Percentiles rank a stretch among this genome's conserved stretches.
Evolutionary conservation across 495 filamentous ascomycete genomes (phyloP).

Genomic region (Sporormia fimetaria): DNA sequence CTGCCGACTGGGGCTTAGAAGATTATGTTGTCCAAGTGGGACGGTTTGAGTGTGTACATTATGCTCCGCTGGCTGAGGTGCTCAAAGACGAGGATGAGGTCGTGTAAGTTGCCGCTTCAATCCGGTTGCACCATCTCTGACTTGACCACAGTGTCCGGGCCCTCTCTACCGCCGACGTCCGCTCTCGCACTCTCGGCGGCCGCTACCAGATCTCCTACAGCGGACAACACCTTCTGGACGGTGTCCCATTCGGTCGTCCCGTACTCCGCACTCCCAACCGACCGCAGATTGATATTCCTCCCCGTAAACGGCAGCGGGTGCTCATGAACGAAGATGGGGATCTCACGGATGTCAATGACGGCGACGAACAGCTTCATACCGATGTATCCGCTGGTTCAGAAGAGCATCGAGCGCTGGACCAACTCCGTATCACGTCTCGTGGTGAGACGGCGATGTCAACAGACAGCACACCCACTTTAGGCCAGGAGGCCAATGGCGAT

Average conservation of each 20-base stretch:
- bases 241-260: constrained; percentile 74
- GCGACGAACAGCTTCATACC: too few species aligned
- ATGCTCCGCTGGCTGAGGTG: constrained; percentile 54
- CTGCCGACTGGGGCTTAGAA: constrained; percentile 74
- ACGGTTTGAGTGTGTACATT: constrained; percentile 86
- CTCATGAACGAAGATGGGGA: constrained; percentile 37
- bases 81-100: constrained; percentile 79
- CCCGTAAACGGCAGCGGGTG: constrained; percentile 58
- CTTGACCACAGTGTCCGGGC: constrained; percentile 58
- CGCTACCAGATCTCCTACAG: constrained; percentile 70
- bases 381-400: too few species aligned
- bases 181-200: constrained; percentile 62
- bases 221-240: constrained; percentile 79
- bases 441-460: background rate
- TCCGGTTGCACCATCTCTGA: background rate
- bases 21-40: constrained; percentile 81
- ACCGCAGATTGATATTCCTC: constrained; percentile 62
- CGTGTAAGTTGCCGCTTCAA: constrained; percentile 43
- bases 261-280: constrained; percentile 50
- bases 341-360: background rate
- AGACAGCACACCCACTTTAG: too few species aligned
- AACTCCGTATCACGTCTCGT: constrained; percentile 6
- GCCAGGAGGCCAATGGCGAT: too few species aligned
- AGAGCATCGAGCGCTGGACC: too few species aligned
- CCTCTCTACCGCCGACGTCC: constrained; percentile 61